Conservation (phyloP, 2,329 filamentous ascomycete species). For the Sclerotinia trifoliorum region DNA sequence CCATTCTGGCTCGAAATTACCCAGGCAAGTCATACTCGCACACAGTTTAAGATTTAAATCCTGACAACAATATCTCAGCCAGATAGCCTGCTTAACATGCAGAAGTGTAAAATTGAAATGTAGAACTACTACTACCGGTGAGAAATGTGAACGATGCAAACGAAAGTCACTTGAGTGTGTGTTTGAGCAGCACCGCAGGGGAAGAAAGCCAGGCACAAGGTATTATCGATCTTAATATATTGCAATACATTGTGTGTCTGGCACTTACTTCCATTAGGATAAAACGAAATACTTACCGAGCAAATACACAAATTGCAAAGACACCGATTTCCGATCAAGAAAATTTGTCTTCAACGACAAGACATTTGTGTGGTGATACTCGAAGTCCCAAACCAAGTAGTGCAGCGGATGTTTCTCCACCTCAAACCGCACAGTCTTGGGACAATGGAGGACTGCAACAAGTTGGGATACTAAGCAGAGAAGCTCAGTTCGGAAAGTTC, state of each 20-base stretch:
- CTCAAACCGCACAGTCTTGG: background rate
- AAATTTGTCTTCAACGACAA: background rate
- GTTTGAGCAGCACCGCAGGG: constrained; percentile 44
- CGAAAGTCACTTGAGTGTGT: constrained; percentile 43
- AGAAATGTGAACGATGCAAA: constrained; percentile 42
- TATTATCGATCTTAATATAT: constrained; percentile 20
- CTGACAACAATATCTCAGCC: background rate
- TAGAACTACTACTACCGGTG: constrained; percentile 29
- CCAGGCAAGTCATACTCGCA: background rate
- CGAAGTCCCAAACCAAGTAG: background rate
- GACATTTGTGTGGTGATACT: background rate
- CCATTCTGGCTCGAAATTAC: background rate
- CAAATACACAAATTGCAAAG: background rate
- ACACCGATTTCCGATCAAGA: background rate
- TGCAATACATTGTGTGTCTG: background rate
- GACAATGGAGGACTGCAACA: constrained; percentile 36
- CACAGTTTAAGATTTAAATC: background rate
- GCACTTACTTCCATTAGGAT: background rate
- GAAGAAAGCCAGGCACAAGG: constrained; percentile 43
- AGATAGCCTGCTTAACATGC: constrained; percentile 43
- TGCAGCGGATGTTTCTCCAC: background rate
- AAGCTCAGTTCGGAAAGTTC: constrained; percentile 41
- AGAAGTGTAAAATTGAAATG: constrained; percentile 46
- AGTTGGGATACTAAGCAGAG: constrained; percentile 40
- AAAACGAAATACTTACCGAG: background rate